Evolutionary conservation across 108 stramenopile genomes (phyloP).

Genomic region (Nitzschia sp.): DNA sequence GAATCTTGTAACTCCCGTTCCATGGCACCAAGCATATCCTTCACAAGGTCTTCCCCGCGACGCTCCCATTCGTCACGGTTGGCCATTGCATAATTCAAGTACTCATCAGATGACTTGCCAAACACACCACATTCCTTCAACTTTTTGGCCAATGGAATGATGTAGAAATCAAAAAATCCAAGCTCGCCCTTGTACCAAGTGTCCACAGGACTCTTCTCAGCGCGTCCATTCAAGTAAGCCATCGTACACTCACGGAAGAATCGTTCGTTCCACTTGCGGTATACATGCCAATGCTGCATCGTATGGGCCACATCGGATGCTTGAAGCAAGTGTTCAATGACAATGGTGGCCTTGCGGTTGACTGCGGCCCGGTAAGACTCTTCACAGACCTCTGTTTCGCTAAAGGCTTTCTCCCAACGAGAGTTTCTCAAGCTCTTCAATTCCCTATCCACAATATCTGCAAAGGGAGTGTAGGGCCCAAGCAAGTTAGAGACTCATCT

Average conservation of each 20-base stretch:
- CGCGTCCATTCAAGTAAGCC: conserved; percentile 25
- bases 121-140: conserved; percentile 21
- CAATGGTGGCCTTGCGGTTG: conserved; percentile 12
- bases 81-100: conserved; percentile 6
- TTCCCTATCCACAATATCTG: neutral
- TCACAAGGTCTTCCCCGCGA: neutral
- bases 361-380: neutral
- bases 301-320: conserved; percentile 47
- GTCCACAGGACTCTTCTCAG: neutral
- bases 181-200: conserved; percentile 29
- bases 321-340: conserved; percentile 44
- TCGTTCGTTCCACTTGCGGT: conserved; percentile 37
- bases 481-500: no score
- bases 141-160: conserved; percentile 9
- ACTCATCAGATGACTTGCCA: conserved; percentile 11
- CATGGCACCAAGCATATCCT: neutral
- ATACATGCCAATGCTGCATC: conserved; percentile 46
- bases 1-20: no score
- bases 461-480: no score
- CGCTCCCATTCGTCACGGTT: conserved; percentile 5
- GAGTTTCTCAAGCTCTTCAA: neutral
- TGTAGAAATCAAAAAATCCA: neutral
- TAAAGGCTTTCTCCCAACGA: conserved; percentile 8
- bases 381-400: neutral
- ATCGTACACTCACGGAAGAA: conserved; percentile 32